phyloP scores from a whole-genome alignment of 2,329 filamentous ascomycete species.

The Cryphonectria nitschkei region DNA sequence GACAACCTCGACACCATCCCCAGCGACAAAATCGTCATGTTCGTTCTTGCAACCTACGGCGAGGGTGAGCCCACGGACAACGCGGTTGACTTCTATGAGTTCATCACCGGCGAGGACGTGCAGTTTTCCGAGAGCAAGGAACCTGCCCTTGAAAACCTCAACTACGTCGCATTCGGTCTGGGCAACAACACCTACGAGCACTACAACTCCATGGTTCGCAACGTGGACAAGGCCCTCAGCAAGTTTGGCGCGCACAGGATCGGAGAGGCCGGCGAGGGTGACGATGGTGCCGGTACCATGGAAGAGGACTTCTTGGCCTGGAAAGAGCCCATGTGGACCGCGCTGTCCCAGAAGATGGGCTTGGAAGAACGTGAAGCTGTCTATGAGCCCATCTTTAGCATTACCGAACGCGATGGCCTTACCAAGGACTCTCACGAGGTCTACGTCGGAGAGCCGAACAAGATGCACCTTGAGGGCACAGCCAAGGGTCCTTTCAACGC shows the following conservation, averaged over 20 bases:
- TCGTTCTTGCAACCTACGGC: slow-evolving; percentile 95
- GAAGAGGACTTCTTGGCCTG: slow-evolving; percentile 98
- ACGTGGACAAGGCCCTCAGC: slow-evolving; percentile 78
- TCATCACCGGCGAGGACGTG: slow-evolving; percentile 80
- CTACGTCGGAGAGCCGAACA: slow-evolving; percentile 95
- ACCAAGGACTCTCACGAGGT: slow-evolving; percentile 77
- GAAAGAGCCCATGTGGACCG: slow-evolving; percentile 99
- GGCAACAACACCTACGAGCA: slow-evolving; percentile 99
- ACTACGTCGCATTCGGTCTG: slow-evolving; percentile 93
- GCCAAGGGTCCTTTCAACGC: slow-evolving; percentile 91
- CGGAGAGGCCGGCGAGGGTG: slow-evolving; percentile 88
- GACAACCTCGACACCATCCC: slow-evolving; percentile 90
- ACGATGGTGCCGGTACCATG: slow-evolving; percentile 98
- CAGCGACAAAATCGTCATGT: slow-evolving; percentile 89
- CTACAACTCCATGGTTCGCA: slow-evolving; percentile 98
- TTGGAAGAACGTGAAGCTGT: slow-evolving; percentile 94
- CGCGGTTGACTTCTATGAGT: slow-evolving; percentile 98
- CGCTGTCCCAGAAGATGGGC: slow-evolving; percentile 79
- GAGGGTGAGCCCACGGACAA: slow-evolving; percentile 99
- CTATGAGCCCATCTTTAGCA: slow-evolving; percentile 89
- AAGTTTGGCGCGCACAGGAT: slow-evolving; percentile 85
- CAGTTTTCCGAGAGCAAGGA: slow-evolving; percentile 77
- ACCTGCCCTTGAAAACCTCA: slow-evolving; percentile 77
- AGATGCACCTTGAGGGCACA: slow-evolving; percentile 85
- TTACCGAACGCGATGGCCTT: slow-evolving; percentile 76